Evolutionary conservation across 2,329 filamentous ascomycete species (phyloP), one percentile per base, ranked within the genome.

Genomic region (Aspergillus caelatus): DNA sequence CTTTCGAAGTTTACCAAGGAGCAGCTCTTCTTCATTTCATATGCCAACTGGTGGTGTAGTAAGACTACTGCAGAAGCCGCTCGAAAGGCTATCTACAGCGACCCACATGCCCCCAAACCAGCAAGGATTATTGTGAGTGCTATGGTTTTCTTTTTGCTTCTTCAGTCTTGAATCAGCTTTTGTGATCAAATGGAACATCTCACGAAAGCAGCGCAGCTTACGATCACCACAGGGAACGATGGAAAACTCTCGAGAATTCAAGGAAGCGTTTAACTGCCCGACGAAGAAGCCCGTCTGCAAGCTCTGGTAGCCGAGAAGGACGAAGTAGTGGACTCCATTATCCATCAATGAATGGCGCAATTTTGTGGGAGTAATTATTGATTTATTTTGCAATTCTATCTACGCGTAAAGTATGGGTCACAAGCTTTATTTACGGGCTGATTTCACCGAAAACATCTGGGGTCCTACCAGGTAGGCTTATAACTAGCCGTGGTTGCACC

Each of bases 21-120:
- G 65, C 88, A 91, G 74, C 75, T 91, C 4, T 92, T 91, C 78
- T 91, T 91, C 70, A 81, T 91, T 34, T 84, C 84, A 2, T 91
- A 86, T 72, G 84, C 80, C 4, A 88, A 87, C 67, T 84, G 82
- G 77, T 91, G 88, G 88, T 92, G 90, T 72, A 84, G 85, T 41
- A 90, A 90, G 79, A 83, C 78, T 2, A 83, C 86, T 8, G 84
- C 85, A 64, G 87, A 88, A 68, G 80, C 83, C 7, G 85, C 86
- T 6, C 82, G 88, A 39, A 80, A 82, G 60, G 77, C 82, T 1
- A 85, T 91, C 57, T 87, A 87, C 70, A 85, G 81, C 0, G 88
- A 92, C 71, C 84, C 85, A 0, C 90, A 92, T 77, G 85, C 88
- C 5, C 90, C 89, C 0, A 85, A 85, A 39, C 84, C 84, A 68